Percentiles rank a stretch among this genome's conserved stretches.
phyloP scores from a whole-genome alignment of 768 basidiomycete species.

The Russula vinacea region DNA sequence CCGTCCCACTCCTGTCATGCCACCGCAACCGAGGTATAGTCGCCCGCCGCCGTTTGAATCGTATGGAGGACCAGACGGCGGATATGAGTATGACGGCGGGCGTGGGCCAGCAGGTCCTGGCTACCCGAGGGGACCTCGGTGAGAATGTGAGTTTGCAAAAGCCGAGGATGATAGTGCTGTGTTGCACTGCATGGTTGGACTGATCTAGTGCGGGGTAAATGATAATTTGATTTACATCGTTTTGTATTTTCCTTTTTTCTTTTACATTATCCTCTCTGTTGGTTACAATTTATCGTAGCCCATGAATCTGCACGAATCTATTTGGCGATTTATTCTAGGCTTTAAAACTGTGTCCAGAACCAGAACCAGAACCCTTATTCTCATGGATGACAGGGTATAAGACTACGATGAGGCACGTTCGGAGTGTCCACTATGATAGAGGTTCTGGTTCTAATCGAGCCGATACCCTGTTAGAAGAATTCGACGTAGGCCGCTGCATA shows the following conservation, averaged over 20 bases:
- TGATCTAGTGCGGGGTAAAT: conserved; percentile 1
- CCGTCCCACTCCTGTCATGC: conserved; percentile 3
- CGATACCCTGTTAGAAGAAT: neutral
- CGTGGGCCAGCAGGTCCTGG: conserved; percentile 13
- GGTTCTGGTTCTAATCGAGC: neutral
- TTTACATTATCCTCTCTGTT: neutral
- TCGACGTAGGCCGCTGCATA: no score
- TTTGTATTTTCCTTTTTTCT: neutral
- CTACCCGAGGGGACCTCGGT: conserved; percentile 12
- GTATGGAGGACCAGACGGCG: conserved; percentile 12
- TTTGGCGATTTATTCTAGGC: neutral
- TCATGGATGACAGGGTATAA: neutral
- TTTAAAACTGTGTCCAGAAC: neutral
- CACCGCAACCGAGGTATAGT: conserved; percentile 3
- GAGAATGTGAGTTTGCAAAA: neutral
- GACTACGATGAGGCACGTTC: neutral
- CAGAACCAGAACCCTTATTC: neutral
- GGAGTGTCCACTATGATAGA: neutral
- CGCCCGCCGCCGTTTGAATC: conserved; percentile 1
- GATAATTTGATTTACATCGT: conserved; percentile 1
- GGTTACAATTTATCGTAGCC: neutral
- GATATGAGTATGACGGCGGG: conserved; percentile 16
- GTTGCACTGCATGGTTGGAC: neutral
- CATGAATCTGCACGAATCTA: conserved; percentile 3
- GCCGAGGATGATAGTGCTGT: neutral